Evolutionary conservation across 1,139 yeast species (phyloP).

Genomic region (Pichia sp.): DNA sequence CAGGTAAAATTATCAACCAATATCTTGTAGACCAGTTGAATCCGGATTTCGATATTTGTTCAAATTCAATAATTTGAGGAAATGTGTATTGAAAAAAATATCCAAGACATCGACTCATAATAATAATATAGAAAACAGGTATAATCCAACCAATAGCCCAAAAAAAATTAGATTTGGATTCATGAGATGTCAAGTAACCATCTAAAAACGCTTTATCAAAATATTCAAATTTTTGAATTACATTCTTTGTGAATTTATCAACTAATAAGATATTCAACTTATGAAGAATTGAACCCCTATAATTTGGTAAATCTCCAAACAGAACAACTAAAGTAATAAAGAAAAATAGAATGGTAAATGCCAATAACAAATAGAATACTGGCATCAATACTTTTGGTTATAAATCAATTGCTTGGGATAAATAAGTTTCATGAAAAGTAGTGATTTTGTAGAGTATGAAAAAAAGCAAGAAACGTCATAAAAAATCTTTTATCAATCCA

Average conservation of each 20-base stretch:
- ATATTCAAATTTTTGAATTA: not conserved
- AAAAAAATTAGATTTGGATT: conserved; percentile 5
- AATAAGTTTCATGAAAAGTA: not conserved
- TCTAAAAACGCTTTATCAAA: conserved; percentile 10
- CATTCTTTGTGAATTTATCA: not conserved
- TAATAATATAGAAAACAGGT: conserved; percentile 42
- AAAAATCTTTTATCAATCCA: not conserved
- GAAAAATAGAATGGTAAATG: not conserved
- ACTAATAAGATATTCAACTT: conserved; percentile 6
- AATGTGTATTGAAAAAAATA: conserved; percentile 41
- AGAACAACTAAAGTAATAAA: conserved; percentile 7
- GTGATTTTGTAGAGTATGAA: not conserved
- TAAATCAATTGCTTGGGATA: no score
- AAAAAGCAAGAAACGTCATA: not conserved
- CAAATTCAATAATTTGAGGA: conserved; percentile 11
- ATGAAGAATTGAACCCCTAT: conserved; percentile 14
- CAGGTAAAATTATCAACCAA: conserved; percentile 30
- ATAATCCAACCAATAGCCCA: conserved; percentile 36
- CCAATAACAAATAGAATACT: conserved; percentile 2
- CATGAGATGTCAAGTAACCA: conserved; percentile 11
- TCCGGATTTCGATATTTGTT: not conserved
- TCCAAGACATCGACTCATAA: conserved; percentile 41
- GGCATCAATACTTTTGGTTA: not conserved
- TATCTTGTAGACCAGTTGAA: conserved; percentile 12
- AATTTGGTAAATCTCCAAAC: conserved; percentile 21